Base-by-base conservation (phyloP, 2,329 filamentous ascomycete species). In the Nannizzia gypsea region DNA sequence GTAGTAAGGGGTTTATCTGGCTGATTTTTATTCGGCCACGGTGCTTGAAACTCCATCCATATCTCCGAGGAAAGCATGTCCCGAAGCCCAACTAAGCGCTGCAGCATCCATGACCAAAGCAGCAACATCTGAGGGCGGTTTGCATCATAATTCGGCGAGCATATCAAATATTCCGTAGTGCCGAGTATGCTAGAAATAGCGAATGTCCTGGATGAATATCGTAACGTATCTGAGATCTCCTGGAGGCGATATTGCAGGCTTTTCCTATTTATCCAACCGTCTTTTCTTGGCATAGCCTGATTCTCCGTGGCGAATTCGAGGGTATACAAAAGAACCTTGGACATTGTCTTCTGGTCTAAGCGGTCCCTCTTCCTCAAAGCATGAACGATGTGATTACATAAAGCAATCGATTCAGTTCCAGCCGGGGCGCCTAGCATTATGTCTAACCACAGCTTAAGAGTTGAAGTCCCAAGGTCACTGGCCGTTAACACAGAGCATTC, bases 401-500 rank as follows among this genome's bases (percentile, higher is more conserved):
- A 64, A 56, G 52, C 58, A 46, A 67, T 63, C 58, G 64, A 65
- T 17, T 61, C 60, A 31, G 56, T 40, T 46, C 57, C 48, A 0
- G 59, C 59, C 6, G 57, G 56, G 1, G 60, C 62, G 36, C 62
- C 62, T 42, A 67, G 36, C 24, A 75, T 63, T 31, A 69, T 61
- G 6, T 63, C 61, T 36, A 74, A 63, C 72, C 72, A 76, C 8
- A 60, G 56, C 26, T 70, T 64, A 22, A 72, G 60, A 31, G 69
- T 62, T 2, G 64, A 59, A n/a, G 62, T 60, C 20, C 69, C 66
- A 58, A 76, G 61, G 57, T 76, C 70, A 24, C 61, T 63, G 34
- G 72, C 67, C 13, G 63, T 64, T 31, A 73, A 67, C 20, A 76
- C 67, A 56, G 67, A 67, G 57, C 71, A 75, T 13, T 63, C 63